A percentile compares a stretch with the other conserved stretches of the same genome.
Evolutionary conservation across 305 asterid species (phyloP).

Genomic region (Fraxinus paxiana): DNA sequence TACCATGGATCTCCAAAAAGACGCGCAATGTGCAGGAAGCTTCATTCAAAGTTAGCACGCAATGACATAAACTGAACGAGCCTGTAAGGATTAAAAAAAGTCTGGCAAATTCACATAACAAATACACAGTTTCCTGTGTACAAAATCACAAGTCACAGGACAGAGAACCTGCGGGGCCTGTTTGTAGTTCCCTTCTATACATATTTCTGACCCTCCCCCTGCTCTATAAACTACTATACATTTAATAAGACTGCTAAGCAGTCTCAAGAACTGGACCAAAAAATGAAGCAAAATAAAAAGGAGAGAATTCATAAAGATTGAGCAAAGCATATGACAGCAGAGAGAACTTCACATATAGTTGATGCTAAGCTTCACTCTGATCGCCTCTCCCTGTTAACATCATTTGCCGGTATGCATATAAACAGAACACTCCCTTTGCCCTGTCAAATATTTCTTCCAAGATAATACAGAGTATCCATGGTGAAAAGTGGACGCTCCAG

Average conservation of each 20-base stretch:
- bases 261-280: conserved; percentile 1
- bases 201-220: conserved; percentile 25
- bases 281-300: conserved; percentile 4
- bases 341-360: conserved; percentile 6
- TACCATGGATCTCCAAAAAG: neutral
- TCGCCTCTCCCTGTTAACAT: conserved; percentile 9
- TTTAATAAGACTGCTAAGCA: conserved; percentile 8
- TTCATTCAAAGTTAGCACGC: neutral
- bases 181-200: conserved; percentile 21
- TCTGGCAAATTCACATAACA: neutral
- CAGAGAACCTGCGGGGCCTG: neutral
- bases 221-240: conserved; percentile 23
- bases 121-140: neutral
- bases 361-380: conserved; percentile 20
- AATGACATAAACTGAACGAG: neutral
- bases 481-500: conserved; percentile 28
- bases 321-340: no score
- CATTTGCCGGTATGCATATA: neutral
- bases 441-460: conserved; percentile 17
- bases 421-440: conserved; percentile 24
- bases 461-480: conserved; percentile 26
- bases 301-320: neutral
- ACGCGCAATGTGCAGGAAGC: neutral
- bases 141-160: neutral
- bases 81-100: neutral